These are phyloP conservation scores for Rhinocladiella similis DNA, from an alignment of 2,329 filamentous ascomycete genomes.

Conservation along the genomic window DNA sequence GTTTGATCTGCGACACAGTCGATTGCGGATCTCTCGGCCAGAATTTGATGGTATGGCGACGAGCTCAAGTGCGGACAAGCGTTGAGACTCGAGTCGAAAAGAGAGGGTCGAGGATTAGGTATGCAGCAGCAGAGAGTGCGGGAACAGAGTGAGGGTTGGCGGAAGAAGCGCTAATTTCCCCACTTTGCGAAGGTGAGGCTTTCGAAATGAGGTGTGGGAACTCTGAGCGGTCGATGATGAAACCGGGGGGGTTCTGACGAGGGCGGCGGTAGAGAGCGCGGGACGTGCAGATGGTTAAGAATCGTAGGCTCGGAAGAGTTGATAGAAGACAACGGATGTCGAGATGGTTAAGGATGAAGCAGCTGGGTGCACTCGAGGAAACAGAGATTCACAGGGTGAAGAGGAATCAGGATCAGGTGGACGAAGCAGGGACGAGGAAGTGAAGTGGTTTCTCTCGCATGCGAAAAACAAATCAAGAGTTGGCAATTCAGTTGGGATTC, in stretches of 20 bases:
- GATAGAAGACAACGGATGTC: neutral
- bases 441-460: neutral
- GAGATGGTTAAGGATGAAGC: conserved; percentile 10
- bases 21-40: neutral
- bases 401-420: neutral
- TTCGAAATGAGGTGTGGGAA: conserved; percentile 30
- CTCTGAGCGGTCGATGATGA: conserved; percentile 25
- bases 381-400: conserved; percentile 1
- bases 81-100: conserved; percentile 17
- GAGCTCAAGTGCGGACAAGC: conserved; percentile 15
- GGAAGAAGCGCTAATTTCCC: conserved; percentile 32
- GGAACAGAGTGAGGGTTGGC: conserved; percentile 26
- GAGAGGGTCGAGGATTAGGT: conserved; percentile 24
- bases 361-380: neutral
- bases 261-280: conserved; percentile 7
- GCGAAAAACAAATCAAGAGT: neutral
- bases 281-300: conserved; percentile 7
- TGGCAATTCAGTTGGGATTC: too few relatives aligned
- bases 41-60: conserved; percentile 3
- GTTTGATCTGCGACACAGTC: conserved; percentile 10
- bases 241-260: conserved; percentile 19
- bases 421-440: conserved; percentile 1
- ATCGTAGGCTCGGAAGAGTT: conserved; percentile 7
- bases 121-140: conserved; percentile 15
- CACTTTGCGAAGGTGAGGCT: conserved; percentile 29